Base-by-base conservation (phyloP, 768 basidiomycete genomes). In the Xerocomus spinulosus region DNA sequence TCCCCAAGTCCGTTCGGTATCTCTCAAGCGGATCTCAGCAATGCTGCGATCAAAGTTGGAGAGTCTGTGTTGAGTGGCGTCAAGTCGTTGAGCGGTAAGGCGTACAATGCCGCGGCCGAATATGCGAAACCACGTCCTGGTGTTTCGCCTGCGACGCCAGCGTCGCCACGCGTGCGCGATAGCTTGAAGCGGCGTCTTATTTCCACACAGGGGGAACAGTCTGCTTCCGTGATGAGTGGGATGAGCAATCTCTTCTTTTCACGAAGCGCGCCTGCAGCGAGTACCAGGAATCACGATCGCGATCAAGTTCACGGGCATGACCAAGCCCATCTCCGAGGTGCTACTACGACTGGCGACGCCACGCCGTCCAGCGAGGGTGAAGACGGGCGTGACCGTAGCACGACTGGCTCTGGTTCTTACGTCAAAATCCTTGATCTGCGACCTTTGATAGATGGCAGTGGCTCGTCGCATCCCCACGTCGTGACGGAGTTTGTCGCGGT, bases 61-160 rank as follows among this genome's bases (percentile, higher is more conserved):
- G 82, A 79, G 26, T 77, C 72, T 20, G 73, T 87, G 9, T 64
- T 85, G 48, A 81, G 73, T 54, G 82, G 83, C 17, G 76, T 87
- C 74, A 77, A 77, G 59, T 76, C 77, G 7, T 60, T 85, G 2
- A 80, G 83, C 2, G 82, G 82, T 14, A 69, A 81, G 56, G 85
- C 83, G 1, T 72, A 76, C 28, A 72, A 72, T 15, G 80, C 79
- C 32, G 75, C 72, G 15, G 29, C 64, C 21, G 56, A 69, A 42
- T 73, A 71, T 46, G 78, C 78, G 14, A 68, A 55, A 30, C 64
- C 69, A 13, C 65, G 62, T 25, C 64, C 56, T 35, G 53, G 48
- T 10, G 15, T 32, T 29, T 28, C 46, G 2, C 14, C 48, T 32
- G 48, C 42, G 12, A 46, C 52, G 12, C 43, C 44, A 20, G 34